These are phyloP conservation scores for Kwoniella sp. DNA, from an alignment of 768 basidiomycete species.

Conservation along the genomic window DNA sequence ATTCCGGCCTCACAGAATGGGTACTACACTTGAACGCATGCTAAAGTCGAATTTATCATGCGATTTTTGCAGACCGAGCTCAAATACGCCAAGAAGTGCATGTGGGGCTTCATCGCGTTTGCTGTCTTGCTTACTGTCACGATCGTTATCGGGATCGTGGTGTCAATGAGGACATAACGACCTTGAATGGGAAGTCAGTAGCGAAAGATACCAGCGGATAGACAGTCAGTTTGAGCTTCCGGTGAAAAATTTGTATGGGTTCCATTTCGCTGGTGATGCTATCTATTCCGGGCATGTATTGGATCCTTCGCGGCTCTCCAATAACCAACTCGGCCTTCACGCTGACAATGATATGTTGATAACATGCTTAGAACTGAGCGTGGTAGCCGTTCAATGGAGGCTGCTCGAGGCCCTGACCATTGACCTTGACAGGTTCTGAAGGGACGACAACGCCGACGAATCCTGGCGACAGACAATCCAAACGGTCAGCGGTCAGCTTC, in stretches of 20 bases:
- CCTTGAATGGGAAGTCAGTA: no score
- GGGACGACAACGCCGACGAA: constrained; percentile 22
- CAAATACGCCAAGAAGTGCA: constrained; percentile 46
- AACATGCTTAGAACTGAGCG: constrained; percentile 14
- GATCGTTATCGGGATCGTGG: constrained; percentile 10
- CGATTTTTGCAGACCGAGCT: constrained; percentile 36
- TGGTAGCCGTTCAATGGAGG: constrained; percentile 23
- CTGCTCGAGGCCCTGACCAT: constrained; percentile 16
- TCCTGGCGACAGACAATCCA: no score
- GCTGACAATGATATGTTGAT: no score
- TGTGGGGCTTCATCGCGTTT: constrained; percentile 32
- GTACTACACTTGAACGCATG: neutral
- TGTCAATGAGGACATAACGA: neutral
- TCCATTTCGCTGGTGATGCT: neutral
- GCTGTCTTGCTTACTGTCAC: constrained; percentile 28
- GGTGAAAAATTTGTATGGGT: no score
- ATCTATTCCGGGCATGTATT: neutral
- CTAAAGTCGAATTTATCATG: neutral
- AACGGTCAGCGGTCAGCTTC: constrained; percentile 23
- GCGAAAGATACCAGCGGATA: neutral
- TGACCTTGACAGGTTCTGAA: constrained; percentile 12
- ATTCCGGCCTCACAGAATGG: neutral
- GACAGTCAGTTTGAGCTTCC: no score
- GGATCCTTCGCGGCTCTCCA: neutral
- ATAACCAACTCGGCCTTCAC: neutral